These are phyloP conservation scores for Hymenoscyphus repandus DNA, from an alignment of 2,329 filamentous ascomycete species.

Conservation along the genomic window DNA sequence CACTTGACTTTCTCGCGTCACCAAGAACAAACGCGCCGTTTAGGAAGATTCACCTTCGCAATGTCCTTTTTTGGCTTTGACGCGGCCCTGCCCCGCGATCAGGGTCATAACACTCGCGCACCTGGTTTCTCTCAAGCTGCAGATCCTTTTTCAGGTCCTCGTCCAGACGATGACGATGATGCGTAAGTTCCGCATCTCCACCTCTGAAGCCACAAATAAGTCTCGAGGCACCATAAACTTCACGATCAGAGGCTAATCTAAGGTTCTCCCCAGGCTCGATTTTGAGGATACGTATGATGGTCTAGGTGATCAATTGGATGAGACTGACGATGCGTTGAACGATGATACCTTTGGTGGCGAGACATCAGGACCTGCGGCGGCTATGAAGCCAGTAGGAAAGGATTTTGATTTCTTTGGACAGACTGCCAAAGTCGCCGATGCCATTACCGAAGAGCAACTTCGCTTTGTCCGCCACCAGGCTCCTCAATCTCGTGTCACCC, in stretches of 20 bases:
- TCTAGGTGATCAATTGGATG: constrained; percentile 82
- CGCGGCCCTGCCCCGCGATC: constrained; percentile 57
- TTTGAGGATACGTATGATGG: constrained; percentile 99
- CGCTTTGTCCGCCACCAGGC: constrained; percentile 69
- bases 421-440: constrained; percentile 80
- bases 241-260: constrained; percentile 5
- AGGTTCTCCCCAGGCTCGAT: constrained; percentile 52
- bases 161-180: constrained; percentile 53
- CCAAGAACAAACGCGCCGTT: not conserved
- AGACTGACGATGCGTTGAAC: constrained; percentile 91
- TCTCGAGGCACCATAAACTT: not conserved
- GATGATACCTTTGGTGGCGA: constrained; percentile 82
- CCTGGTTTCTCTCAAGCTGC: constrained; percentile 77
- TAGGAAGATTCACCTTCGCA: constrained; percentile 5
- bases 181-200: constrained; percentile 25
- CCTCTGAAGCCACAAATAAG: not conserved
- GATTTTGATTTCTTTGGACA: constrained; percentile 97
- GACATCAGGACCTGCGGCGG: constrained; percentile 34
- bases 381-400: constrained; percentile 61
- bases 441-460: constrained; percentile 85
- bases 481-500: constrained; percentile 46
- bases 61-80: constrained; percentile 97
- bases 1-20: too few species aligned
- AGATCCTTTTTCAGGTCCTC: constrained; percentile 81
- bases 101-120: constrained; percentile 59